Evolutionary conservation across 371 early-diverging fungal genomes (phyloP), one percentile per base, ranked within the genome.

Genomic region (Mucor lusitanicus): DNA sequence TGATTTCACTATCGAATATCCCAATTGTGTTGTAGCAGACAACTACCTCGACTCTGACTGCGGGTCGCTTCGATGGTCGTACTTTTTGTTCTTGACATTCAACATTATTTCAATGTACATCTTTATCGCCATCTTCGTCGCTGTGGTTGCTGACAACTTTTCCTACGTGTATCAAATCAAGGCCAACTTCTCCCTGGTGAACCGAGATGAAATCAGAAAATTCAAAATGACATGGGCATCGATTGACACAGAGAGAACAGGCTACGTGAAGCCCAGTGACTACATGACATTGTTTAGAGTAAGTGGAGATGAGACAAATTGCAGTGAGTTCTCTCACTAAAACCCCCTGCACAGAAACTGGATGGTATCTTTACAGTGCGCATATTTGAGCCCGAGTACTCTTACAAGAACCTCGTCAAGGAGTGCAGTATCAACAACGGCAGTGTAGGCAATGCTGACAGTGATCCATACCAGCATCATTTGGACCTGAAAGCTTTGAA

Each of bases 41-140:
- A 70, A 88, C 60, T 87, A 87, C 48, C 74, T 88, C 23, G 72
- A 78, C 13, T 85, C 89, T 7, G 91, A 91, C 64, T 92, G 92
- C 63, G 92, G 92, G 2, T 87, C 86, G 5, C 69, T 76, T 7
- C 63, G 78, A 4, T 87, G 88, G 89, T 78, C 90, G 3, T 88
- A 85, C 63, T 75, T 87, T 28, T 70, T 92, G 37, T 90, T 92
- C 57, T 69, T 90, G 39, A 75, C 87, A 0, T 92, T 89, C 76
- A 89, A 89, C 67, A 84, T 92, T 50, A 84, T 92, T 13, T 90
- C 90, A 44, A 92, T 89, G 90, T 90, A 90, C 64, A 92, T 92
- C 44, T 88, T 92, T 61, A 84, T 85, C 0, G 88, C 87, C 66
- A 86, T 92, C 76, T 91, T 90, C 72, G 86, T 90, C 6, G 90